Evolutionary conservation across 1,139 yeast species (phyloP), one percentile per base, ranked within the genome.

Genomic region (Insectozyma bohioensis): DNA sequence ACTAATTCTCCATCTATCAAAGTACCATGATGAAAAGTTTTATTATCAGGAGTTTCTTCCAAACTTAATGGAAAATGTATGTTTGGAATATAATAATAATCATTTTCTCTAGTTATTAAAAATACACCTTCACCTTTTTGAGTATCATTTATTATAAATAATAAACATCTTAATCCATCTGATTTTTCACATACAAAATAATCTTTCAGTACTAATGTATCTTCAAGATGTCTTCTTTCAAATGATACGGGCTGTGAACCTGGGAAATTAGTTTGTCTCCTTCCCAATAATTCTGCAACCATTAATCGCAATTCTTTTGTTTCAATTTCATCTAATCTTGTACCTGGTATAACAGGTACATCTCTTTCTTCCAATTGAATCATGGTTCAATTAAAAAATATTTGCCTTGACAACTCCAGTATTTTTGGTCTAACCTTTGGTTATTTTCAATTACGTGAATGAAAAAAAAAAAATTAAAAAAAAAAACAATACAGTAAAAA

Each of bases 231-330:
- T 25, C 69, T 67, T 39, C 87, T 68, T 30, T 86, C 81, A 55
- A 94, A 90, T 22, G 96, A 86, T 2, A 92, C 87, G 0, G 99
- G 99, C 58, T 94, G 98, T 1, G 97, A 82, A 0, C 97, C 97
- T 4, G 95, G 90, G 48, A 86, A 86, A 2, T 62, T 51, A 17
- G 68, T 59, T 36, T 59, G 65, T 36, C 79, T 59, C 23, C 79
- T 58, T 15, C 78, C 76, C 30, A 88, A 63, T 23, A 90, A 67
- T 35, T 75, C 78, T 11, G 90, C 82, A 8, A 90, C 82, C 64
- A 81, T 78, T 34, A 71, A 68, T 51, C 80, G 76, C 36, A 90
- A 68, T 39, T 78, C 88, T 25, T 72, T 73, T 0, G 85, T 77
- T 17, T 85, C 85, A 30, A 76, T 78, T 1, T 80, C 81, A 4